Conservation (phyloP, 208 protist genomes). For the Paratrypanosoma confusum region DNA sequence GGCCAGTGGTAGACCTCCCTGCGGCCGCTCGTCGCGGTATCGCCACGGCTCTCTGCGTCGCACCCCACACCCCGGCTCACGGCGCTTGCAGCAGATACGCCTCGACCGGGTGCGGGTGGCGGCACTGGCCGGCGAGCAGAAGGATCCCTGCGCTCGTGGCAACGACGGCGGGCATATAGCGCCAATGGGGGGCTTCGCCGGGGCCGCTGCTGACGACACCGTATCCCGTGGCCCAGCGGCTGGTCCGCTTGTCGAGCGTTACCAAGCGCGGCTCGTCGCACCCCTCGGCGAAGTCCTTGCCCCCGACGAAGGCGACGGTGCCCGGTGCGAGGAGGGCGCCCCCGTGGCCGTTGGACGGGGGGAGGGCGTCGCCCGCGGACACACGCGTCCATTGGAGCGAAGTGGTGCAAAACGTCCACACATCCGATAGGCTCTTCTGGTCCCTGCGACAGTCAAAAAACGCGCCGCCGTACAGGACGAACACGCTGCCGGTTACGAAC, state of each 20-base stretch:
- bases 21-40: too few species aligned
- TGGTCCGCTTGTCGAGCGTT: background rate
- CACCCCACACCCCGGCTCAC: too few species aligned
- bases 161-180: slow-evolving; percentile 40
- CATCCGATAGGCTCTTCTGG: slow-evolving; percentile 34
- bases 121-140: slow-evolving; percentile 52
- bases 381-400: slow-evolving; percentile 4
- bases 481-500: slow-evolving; percentile 16
- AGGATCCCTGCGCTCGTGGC: slow-evolving; percentile 24
- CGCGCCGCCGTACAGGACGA: slow-evolving; percentile 54
- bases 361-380: slow-evolving; percentile 6
- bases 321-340: background rate
- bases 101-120: slow-evolving; percentile 36
- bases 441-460: slow-evolving; percentile 44
- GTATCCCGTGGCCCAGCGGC: background rate
- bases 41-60: too few species aligned
- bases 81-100: slow-evolving; percentile 14
- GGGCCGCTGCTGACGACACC: too few species aligned
- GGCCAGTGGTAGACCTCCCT: too few species aligned
- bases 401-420: slow-evolving; percentile 25
- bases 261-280: slow-evolving; percentile 47
- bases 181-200: slow-evolving; percentile 67
- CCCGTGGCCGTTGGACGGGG: slow-evolving; percentile 7
- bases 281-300: slow-evolving; percentile 48
- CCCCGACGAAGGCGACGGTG: slow-evolving; percentile 35